Conservation (phyloP, 208 protist genomes). For the Trypanosoma conorhini region DNA sequence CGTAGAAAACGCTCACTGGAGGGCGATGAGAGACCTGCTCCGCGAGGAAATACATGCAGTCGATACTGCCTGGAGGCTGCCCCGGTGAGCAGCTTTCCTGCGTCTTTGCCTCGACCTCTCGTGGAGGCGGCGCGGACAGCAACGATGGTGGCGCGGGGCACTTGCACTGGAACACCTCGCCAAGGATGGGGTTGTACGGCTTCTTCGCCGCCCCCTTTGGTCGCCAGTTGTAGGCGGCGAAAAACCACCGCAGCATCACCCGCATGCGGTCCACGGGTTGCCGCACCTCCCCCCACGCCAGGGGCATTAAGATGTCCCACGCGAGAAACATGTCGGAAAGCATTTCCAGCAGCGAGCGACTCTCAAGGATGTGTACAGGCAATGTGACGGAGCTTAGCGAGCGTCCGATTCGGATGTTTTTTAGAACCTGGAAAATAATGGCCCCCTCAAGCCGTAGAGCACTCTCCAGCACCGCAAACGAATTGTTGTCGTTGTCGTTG, state of each 20-base stretch:
- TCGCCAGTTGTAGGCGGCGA: constrained; percentile 27
- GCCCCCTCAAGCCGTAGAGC: constrained; percentile 12
- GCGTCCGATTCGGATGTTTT: constrained; percentile 18
- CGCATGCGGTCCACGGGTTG: constrained; percentile 26
- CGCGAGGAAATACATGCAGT: constrained; percentile 21
- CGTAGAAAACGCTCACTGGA: constrained; percentile 32
- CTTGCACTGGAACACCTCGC: constrained; percentile 34
- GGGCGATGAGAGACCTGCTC: constrained; percentile 43
- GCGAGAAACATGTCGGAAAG: constrained; percentile 26
- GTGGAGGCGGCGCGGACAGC: neutral
- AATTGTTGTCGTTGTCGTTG: constrained; percentile 24
- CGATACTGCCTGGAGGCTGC: neutral
- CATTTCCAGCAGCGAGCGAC: constrained; percentile 27
- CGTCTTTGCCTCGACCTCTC: neutral
- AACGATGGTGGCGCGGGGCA: constrained; percentile 17
- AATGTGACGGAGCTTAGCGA: constrained; percentile 23
- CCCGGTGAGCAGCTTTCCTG: neutral
- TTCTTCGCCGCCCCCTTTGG: constrained; percentile 29
- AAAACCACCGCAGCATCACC: constrained; percentile 24
- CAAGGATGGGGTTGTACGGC: constrained; percentile 40
- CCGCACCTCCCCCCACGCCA: constrained; percentile 11
- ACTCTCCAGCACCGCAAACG: constrained; percentile 17
- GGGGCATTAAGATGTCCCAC: constrained; percentile 16
- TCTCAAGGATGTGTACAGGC: constrained; percentile 28
- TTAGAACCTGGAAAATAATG: constrained; percentile 30